Evolutionary conservation across 2,329 filamentous ascomycete species (phyloP), one percentile per base, ranked within the genome.

Genomic region (Diaporthe amygdali): DNA sequence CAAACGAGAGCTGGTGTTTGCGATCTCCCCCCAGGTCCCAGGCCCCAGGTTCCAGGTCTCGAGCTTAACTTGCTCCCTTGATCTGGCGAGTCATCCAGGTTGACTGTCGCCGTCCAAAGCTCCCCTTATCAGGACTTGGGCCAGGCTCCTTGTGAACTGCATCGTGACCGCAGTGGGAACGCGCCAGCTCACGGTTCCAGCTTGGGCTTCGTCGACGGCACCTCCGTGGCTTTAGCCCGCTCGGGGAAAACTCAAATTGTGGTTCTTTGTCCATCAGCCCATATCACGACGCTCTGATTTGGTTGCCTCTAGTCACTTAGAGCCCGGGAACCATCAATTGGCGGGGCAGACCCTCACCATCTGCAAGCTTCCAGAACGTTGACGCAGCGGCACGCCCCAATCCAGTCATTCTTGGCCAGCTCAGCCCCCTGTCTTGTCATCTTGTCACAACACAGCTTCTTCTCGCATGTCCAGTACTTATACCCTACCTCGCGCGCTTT

Each of bases 391-490:
- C 39, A 49, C 5, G 6, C n/a, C 39, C 51, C 39, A 56, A 55
- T 12, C 49, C 47, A 44, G 49, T 54, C 64, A 52, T 41, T 34
- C 47, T 22, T 55, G 52, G 52, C 51, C 32, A 56, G 39, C 66
- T 68, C 66, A 68, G 66, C 66, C 66, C 51, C 66, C 66, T 59
- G 66, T 68, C 66, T 69, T 25, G 46, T 55, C 49, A 37, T 55
- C 54, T 47, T 63, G 47, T 30, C 56, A 47, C 70, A 49, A 59
- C 46, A 37, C 32, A 56, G 47, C 51, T 68, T 68, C 66, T 63
- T 32, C 25, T 67, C 41, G 54, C 39, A 64, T 49, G 34, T 32
- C 27, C 55, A 52, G 66, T 68, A 68, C 66, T 68, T 68, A 59
- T 22, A 68, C 66, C 55, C 55, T 69, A 56, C 59, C 30, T 49